Evolutionary conservation across 2,329 filamentous ascomycete species (phyloP), one percentile per base, ranked within the genome.

Genomic region (Ophiocordyceps camponoti-floridani): DNA sequence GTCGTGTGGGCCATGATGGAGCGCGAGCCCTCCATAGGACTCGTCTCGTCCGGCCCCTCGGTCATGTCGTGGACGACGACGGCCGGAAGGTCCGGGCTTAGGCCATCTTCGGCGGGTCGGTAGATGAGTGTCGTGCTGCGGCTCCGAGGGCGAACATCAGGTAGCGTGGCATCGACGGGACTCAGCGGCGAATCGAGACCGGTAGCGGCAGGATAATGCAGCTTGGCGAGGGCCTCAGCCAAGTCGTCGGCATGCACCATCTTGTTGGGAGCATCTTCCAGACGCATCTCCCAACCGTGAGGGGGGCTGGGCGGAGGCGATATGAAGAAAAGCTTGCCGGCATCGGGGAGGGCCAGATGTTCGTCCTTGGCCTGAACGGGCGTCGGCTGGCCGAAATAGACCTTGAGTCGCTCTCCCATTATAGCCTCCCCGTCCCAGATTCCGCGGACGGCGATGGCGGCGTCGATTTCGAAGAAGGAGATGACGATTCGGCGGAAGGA

Each of bases 401-500:
- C 73, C 50, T 73, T 72, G 53, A 81, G 73, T 45, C 71, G 68
- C 59, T 79, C 70, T 53, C 82, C 84, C 63, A 88, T 73, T 51
- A 89, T 70, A 23, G 67, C 66, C 62, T 87, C 80, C 53, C 80
- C 79, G 55, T 91, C 83, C 62, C 86, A 83, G 45, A 80, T 69
- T 51, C 76, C 68, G 50, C 82, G 79, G 46, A 89, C 81, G 46
- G 69, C 67, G 53, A 84, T 77, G 46, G 84, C 83, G 45, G 80
- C 74, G 44, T 79, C 73, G 54, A 73, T 69, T 48, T 77, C 75
- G 62, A 73, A 79, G 68, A 91, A 89, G 52, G 82, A 85, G 48
- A 84, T 76, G 53, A 89, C 71, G 55, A 91, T 86, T 59, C 84
- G 80, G 50, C 80, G 76, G 70, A 91, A 86, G 7, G 82, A 87